phyloP scores from a whole-genome alignment of 2,329 filamentous ascomycete genomes.

The Fusarium siculi region DNA sequence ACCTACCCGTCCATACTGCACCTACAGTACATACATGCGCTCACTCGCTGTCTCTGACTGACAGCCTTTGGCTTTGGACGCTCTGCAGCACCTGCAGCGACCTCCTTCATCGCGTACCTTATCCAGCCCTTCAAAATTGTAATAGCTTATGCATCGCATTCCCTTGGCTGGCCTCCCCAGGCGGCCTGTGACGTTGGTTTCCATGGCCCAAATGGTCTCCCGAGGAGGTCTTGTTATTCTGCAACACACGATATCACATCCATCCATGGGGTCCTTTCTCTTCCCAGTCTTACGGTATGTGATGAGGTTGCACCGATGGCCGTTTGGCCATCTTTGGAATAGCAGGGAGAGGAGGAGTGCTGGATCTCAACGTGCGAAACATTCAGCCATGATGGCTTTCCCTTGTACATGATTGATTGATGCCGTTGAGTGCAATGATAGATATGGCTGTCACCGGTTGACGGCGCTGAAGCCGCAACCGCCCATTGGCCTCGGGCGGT shows the following conservation, averaged over 20 bases:
- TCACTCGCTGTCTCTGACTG: not conserved
- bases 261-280: conserved; percentile 26
- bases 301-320: conserved; percentile 15
- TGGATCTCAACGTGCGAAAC: conserved; percentile 3
- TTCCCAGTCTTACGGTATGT: conserved; percentile 37
- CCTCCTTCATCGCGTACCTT: not conserved
- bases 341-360: not conserved
- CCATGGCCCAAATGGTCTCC: conserved; percentile 8
- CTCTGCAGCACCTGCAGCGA: conserved; percentile 8
- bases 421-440: conserved; percentile 2
- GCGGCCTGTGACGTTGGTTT: conserved; percentile 33
- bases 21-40: not conserved
- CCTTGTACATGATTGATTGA: not conserved
- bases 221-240: conserved; percentile 12
- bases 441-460: conserved; percentile 15
- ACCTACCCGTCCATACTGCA: conserved; percentile 26
- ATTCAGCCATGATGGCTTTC: not conserved
- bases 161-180: conserved; percentile 17
- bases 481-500: conserved; percentile 7
- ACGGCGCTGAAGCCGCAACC: conserved; percentile 26
- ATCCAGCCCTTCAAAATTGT: not conserved
- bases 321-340: conserved; percentile 10
- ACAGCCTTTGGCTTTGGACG: not conserved
- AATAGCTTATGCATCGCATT: not conserved
- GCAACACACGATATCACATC: conserved; percentile 21